Conservation (phyloP, 2,329 filamentous ascomycete species). For the Fusarium bactridioides region DNA sequence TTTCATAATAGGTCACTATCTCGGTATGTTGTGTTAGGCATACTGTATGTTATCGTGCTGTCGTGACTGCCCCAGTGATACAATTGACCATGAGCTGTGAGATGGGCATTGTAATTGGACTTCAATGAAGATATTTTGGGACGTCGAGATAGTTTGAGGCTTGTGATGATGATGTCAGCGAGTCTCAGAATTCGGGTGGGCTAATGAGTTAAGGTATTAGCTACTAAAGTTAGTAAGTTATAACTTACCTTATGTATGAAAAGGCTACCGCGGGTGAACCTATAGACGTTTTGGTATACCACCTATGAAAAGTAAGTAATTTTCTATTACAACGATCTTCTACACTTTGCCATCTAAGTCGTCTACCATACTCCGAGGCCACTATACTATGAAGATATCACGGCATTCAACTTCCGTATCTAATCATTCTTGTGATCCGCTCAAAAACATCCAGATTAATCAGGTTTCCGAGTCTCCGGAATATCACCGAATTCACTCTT, state of each 20-base stretch:
- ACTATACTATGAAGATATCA: not conserved
- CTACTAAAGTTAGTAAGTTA: not conserved
- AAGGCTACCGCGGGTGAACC: not conserved
- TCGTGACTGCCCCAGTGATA: not conserved
- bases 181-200: not conserved
- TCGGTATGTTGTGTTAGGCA: not conserved
- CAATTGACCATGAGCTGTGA: not conserved
- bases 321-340: not conserved
- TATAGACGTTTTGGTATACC: not conserved
- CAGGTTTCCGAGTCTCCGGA: constrained; percentile 40
- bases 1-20: not conserved
- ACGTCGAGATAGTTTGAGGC: not conserved
- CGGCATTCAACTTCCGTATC: not conserved
- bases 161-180: not conserved
- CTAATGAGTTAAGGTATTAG: not conserved
- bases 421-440: constrained; percentile 1
- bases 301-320: not conserved
- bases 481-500: constrained; percentile 38
- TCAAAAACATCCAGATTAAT: not conserved
- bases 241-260: not conserved
- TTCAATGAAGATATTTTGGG: not conserved
- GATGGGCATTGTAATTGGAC: not conserved
- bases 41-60: not conserved
- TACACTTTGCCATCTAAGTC: not conserved
- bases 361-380: not conserved